Base-by-base conservation (phyloP, 305 asterid genomes). In the Fraxinus floribunda region DNA sequence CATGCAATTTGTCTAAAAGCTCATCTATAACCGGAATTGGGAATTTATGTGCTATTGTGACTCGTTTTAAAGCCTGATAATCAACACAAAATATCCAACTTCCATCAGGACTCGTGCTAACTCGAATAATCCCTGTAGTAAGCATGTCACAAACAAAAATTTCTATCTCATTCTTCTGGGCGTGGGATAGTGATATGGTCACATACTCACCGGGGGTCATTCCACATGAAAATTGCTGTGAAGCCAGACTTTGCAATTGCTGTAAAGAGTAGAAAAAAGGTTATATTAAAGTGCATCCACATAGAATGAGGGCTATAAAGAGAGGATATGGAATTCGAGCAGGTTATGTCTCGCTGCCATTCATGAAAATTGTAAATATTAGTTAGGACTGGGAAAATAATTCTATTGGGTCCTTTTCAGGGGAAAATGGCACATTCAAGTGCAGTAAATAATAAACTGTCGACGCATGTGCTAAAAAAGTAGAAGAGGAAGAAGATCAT, bases 301-400 rank as follows among this genome's bases (percentile, higher is more conserved):
- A 15, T 46, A 46, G 57, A 46, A 46, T 46, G 57, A 46, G 57
- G 55, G 57, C 18, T 46, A 46, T 46, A 46, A 46, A 46, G n/a
- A 46, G 57, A 46, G 57, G 57, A 46, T 46, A 46, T 46, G 18
- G 57, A 46, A 46, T 46, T 46, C n/a, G 57, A 46, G 57, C 57
- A 46, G 16, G 57, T 46, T 46, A 46, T 46, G 18, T 46, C 57
- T 46, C 57, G 6, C 57, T 46, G n/a, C 18, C 18, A 46, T 46
- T 46, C 57, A 46, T 46, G 57, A 46, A 13, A 46, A 46, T 46
- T 46, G 57, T 46, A 46, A 46, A 46, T 46, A 46, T 13, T 46
- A 46, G 57, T 46, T 46, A 85, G 83, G 78, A 46, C 68, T 66
- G 64, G 20, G 66, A 7, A 55, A 52, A 36, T 32, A 78, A 81